phyloP scores from a whole-genome alignment of 805 yeast genomes.

The Suhomyces xylopsoci region DNA sequence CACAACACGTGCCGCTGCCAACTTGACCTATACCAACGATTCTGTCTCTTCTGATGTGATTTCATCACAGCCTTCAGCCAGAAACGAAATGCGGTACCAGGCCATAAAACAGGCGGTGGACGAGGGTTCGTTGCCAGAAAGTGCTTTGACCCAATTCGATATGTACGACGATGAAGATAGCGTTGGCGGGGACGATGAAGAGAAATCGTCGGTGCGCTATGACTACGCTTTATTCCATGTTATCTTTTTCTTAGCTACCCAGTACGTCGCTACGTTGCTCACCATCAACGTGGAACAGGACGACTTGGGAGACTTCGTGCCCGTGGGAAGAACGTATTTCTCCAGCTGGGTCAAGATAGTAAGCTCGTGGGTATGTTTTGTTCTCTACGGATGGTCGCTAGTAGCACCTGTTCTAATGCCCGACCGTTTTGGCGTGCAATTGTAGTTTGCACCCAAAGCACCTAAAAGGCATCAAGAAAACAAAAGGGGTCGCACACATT shows the following conservation, averaged over 20 bases:
- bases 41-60: slow-evolving; percentile 11
- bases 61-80: slow-evolving; percentile 37
- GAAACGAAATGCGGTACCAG: slow-evolving; percentile 76
- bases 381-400: slow-evolving; percentile 84
- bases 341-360: slow-evolving; percentile 92
- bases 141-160: slow-evolving; percentile 79
- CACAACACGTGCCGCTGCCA: slow-evolving; percentile 92
- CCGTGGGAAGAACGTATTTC: slow-evolving; percentile 95
- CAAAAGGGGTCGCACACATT: neutral
- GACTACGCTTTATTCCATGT: slow-evolving; percentile 86
- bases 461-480: neutral
- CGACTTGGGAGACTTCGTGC: slow-evolving; percentile 83
- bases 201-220: slow-evolving; percentile 63
- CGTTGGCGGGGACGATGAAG: slow-evolving; percentile 42
- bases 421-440: slow-evolving; percentile 63
- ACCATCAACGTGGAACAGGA: slow-evolving; percentile 89
- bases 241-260: slow-evolving; percentile 92
- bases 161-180: slow-evolving; percentile 45
- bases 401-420: slow-evolving; percentile 90
- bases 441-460: slow-evolving; percentile 5
- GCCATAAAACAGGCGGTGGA: slow-evolving; percentile 94
- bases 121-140: slow-evolving; percentile 90
- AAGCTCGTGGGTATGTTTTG: slow-evolving; percentile 89
- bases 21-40: slow-evolving; percentile 41
- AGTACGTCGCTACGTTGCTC: slow-evolving; percentile 89